These are phyloP conservation scores for Lactarius hengduanensis DNA, from an alignment of 768 basidiomycete genomes.

Conservation along the genomic window DNA sequence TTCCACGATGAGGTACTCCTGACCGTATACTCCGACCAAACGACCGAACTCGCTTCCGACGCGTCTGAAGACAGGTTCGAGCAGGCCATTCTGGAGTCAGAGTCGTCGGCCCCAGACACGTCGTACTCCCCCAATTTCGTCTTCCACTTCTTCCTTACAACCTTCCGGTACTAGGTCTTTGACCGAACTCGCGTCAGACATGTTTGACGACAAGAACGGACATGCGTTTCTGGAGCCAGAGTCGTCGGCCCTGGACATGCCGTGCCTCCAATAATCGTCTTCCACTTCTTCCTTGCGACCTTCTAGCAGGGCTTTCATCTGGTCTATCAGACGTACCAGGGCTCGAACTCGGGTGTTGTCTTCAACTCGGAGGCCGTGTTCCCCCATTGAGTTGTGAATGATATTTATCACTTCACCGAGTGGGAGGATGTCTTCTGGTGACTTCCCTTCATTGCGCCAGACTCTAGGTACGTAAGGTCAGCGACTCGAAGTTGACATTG, in stretches of 20 bases:
- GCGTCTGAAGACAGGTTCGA: not conserved
- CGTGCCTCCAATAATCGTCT: not conserved
- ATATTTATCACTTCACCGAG: not conserved
- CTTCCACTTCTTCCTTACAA: too few species aligned
- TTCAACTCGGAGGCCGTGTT: not conserved
- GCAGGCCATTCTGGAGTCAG: not conserved
- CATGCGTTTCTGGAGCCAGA: not conserved
- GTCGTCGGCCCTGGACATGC: not conserved
- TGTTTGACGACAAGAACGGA: not conserved
- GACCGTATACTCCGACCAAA: constrained; percentile 3
- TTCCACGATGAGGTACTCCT: constrained; percentile 4
- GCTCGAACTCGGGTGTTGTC: not conserved
- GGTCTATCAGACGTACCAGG: not conserved
- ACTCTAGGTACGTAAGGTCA: not conserved
- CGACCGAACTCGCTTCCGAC: not conserved
- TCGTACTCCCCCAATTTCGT: too few species aligned
- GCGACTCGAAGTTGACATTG: not conserved
- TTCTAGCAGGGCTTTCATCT: not conserved
- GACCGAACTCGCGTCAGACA: not conserved
- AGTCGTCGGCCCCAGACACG: not conserved
- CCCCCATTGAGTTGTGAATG: not conserved
- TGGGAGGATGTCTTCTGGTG: not conserved
- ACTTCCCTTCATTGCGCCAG: not conserved
- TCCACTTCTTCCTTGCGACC: not conserved
- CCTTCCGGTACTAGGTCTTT: not conserved